phyloP scores from a whole-genome alignment of 805 yeast species.

The Candida bentonensis region DNA sequence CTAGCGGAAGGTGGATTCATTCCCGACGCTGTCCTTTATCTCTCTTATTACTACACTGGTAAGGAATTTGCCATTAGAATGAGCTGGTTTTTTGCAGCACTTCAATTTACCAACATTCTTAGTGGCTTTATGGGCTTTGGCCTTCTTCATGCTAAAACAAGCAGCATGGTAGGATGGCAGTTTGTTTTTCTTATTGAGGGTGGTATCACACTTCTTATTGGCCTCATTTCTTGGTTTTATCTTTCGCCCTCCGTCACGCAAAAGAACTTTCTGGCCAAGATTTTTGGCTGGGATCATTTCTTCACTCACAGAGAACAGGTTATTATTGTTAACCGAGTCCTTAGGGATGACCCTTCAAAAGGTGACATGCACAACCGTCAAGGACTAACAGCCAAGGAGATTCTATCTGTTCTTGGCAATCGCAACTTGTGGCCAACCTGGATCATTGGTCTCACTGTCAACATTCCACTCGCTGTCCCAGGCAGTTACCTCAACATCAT shows the following conservation, averaged over 20 bases:
- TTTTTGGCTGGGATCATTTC: slow-evolving; percentile 29
- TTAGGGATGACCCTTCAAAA: slow-evolving; percentile 47
- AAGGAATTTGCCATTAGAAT: slow-evolving; percentile 43
- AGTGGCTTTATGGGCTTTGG: slow-evolving; percentile 29
- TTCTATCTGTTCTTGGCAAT: slow-evolving; percentile 30
- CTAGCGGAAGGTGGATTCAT: slow-evolving; percentile 39
- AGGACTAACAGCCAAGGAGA: slow-evolving; percentile 28
- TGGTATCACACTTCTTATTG: slow-evolving; percentile 35
- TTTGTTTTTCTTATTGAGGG: slow-evolving; percentile 39
- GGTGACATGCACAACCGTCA: slow-evolving; percentile 52
- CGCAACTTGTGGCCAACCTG: slow-evolving; percentile 42
- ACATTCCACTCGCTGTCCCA: slow-evolving; percentile 23
- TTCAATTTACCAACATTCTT: slow-evolving; percentile 26
- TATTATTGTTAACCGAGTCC: slow-evolving; percentile 40
- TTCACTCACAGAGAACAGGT: slow-evolving; percentile 37
- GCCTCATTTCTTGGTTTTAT: slow-evolving; percentile 26
- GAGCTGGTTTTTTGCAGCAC: slow-evolving; percentile 34
- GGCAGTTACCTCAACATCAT: slow-evolving; percentile 33
- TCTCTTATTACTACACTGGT: slow-evolving; percentile 28
- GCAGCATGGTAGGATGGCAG: slow-evolving; percentile 31
- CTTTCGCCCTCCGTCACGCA: slow-evolving; percentile 41
- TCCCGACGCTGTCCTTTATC: slow-evolving; percentile 27
- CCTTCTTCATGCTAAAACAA: slow-evolving; percentile 27
- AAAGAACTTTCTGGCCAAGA: slow-evolving; percentile 31
- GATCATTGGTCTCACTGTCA: slow-evolving; percentile 28